These are phyloP conservation scores for Eucalyptus albens DNA, from an alignment of 345 rosid genomes.

Conservation along the genomic window DNA sequence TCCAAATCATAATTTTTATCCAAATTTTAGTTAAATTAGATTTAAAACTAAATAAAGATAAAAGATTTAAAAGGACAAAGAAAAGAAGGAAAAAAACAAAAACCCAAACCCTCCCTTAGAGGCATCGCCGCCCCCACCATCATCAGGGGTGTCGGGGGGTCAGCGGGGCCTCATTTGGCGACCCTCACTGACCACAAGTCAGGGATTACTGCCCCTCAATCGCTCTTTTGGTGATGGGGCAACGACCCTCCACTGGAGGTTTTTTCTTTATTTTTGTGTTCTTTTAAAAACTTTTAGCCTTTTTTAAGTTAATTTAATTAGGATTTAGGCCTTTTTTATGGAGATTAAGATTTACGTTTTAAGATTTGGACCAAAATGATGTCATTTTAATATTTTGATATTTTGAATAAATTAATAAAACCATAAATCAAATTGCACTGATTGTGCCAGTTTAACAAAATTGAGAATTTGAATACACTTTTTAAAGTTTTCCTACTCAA, in stretches of 20 bases:
- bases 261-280: neutral
- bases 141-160: neutral
- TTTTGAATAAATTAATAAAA: no score
- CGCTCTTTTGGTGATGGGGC: fast-evolving
- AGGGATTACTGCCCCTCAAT: neutral
- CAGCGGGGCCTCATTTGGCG: no score
- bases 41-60: neutral
- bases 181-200: neutral
- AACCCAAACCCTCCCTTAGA: neutral
- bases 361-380: no score
- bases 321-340: neutral
- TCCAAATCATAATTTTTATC: no score
- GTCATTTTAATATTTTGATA: no score
- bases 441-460: no score
- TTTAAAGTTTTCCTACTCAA: no score
- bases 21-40: neutral
- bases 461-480: no score
- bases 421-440: no score
- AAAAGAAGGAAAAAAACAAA: no score
- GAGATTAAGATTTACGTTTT: neutral
- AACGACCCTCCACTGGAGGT: neutral
- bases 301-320: no score
- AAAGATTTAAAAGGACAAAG: neutral
- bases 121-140: neutral
- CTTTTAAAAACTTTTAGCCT: neutral